Evolutionary conservation across 75 land plant genomes (phyloP), one percentile per base, ranked within the genome.

Genomic region (Pinus albicaulis): DNA sequence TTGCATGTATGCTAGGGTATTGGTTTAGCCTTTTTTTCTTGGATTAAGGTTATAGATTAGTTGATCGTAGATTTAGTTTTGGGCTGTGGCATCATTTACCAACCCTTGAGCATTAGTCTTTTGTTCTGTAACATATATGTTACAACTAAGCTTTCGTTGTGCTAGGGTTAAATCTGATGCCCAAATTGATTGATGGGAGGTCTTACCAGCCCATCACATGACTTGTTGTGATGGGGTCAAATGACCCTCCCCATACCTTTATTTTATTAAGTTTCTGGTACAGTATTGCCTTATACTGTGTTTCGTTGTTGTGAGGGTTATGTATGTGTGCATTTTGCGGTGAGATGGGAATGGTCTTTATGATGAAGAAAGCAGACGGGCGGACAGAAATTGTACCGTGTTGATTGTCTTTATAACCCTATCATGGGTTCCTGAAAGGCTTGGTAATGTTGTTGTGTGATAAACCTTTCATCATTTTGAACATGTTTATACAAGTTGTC

Each of bases 351-450:
- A 60, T 23, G 63, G 63, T 60, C 63, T 60, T 60, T 24, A 25
- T 60, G 63, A 60, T 24, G 63, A 60, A 20, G 63, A 60, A 60
- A 60, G 63, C 63, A 60, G 63, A 60, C 63, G 63, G 63, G 63
- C 63, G 63, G 63, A 60, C 63, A 60, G 63, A 60, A 24, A 11
- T 60, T 23, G 25, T 20, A 14, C 63, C 22, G 63, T 60, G 63
- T 24, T 60, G 63, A 60, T 60, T 60, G 63, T 60, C 63, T 60
- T 44, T 44, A 25, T 23, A 23, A 0, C 26, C 63, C 63, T 24
- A 60, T 20, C 3, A 23, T 10, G 63, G 63, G 63, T 60, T 60
- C 28, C 26, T 24, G 63, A 60, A 60, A 60, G 63, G 23, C 28
- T 12, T 60, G 48, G 48, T 44, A 5, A 44, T 44, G 48, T 44